Evolutionary conservation across 495 filamentous ascomycete species (phyloP), one percentile per base, ranked within the genome.

Genomic region (Bombardia bombarda): DNA sequence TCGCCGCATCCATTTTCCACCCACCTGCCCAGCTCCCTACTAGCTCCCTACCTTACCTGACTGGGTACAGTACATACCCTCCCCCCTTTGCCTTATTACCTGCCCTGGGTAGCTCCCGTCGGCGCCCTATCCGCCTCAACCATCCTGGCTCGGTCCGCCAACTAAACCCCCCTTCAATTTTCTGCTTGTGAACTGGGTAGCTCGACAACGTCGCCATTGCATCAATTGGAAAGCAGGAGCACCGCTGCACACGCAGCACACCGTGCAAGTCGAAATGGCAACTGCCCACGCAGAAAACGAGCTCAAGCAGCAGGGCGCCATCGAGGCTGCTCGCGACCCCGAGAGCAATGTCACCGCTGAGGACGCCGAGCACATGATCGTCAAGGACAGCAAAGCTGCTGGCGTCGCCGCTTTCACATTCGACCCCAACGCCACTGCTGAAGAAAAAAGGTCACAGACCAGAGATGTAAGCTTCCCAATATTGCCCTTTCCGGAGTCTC

Each of bases 381-480:
- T 90, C 21, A 71, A 82, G 5, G 83, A 95, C 58, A 82, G 82
- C 50, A 77, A 73, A 54, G 80, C 82, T 51, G 82, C 81, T 13
- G 92, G 92, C 17, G 74, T 79, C 3, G 69, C 79, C 7, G 90
- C 87, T 40, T 88, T 82, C 60, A 78, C 83, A 53, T 97, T 96
- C 66, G 74, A 97, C 58, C 87, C 92, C 2, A 58, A 95, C 69
- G 89, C 90, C 20, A 80, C 75, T 16, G 75, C 86, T 0, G 86
- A 87, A 61, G 75, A 90, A 56, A 97, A 97, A 68, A 80, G 76
- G 36, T 83, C 83, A 19, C 82, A 84, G 47, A 82, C 83, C 4
- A 72, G 74, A 74, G 76, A 83, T 76, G 14, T 6, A 33, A 33
- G n/a, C 17, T 10, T 5, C 14, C 2, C 18, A 14, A 19, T 18